Conservation (phyloP, 345 rosid genomes). For the Anacardium occidentale region DNA sequence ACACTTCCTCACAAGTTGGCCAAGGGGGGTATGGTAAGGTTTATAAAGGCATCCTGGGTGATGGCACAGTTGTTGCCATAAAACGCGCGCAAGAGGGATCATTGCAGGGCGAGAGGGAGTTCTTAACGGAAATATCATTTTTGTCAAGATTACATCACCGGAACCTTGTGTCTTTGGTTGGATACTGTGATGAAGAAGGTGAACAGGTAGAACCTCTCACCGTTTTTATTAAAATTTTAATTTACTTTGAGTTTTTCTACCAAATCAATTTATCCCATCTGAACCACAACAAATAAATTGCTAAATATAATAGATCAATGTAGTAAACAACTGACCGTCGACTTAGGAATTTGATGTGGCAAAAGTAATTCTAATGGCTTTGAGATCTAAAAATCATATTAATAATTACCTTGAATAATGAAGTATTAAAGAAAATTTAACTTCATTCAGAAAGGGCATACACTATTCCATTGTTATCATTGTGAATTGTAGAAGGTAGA, state of each 20-base stretch:
- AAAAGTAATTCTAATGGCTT: background rate
- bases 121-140: constrained; percentile 85
- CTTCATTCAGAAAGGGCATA: background rate
- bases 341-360: background rate
- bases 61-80: constrained; percentile 77
- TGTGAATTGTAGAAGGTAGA: background rate
- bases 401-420: background rate
- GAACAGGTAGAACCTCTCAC: constrained; percentile 63
- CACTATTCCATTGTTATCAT: background rate
- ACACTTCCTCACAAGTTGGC: constrained; percentile 67
- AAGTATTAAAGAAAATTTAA: background rate
- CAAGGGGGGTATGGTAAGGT: constrained; percentile 99
- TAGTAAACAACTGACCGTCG: background rate
- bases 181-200: constrained; percentile 88
- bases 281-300: background rate
- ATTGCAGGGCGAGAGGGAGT: constrained; percentile 89
- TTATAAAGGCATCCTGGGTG: constrained; percentile 68
- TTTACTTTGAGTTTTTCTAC: background rate
- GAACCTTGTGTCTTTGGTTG: constrained; percentile 84
- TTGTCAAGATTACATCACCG: constrained; percentile 91
- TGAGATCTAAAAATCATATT: background rate
- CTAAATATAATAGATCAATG: background rate
- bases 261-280: background rate
- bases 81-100: constrained; percentile 92
- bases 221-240: background rate